Percentiles rank a stretch among this genome's conserved stretches.
phyloP scores from a whole-genome alignment of 495 filamentous ascomycete species.

The Eremomyces bilateralis region DNA sequence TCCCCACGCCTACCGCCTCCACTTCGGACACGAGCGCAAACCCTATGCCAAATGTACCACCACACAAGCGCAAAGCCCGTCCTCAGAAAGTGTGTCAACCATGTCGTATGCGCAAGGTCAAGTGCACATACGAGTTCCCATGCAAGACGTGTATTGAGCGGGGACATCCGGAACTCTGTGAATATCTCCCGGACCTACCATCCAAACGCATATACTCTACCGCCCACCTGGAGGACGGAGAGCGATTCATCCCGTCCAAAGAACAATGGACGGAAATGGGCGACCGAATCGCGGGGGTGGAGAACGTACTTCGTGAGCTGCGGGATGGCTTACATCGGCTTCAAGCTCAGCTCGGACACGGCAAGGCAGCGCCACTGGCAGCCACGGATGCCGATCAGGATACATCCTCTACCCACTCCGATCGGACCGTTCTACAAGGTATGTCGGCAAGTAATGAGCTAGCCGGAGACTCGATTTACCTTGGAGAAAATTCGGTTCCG shows the following conservation, averaged over 20 bases:
- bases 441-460: conserved; percentile 32
- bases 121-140: conserved; percentile 14
- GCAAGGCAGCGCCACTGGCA: conserved; percentile 4
- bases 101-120: conserved; percentile 21
- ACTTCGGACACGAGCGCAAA: too few relatives aligned
- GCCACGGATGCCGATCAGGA: not conserved
- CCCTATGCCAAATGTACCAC: too few relatives aligned
- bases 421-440: conserved; percentile 13
- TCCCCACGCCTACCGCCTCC: too few relatives aligned
- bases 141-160: conserved; percentile 16
- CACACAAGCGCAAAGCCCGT: conserved; percentile 20
- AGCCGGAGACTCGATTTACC: conserved; percentile 32
- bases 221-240: conserved; percentile 11
- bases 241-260: conserved; percentile 3
- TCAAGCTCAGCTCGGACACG: conserved; percentile 16
- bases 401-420: conserved; percentile 2
- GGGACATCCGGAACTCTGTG: conserved; percentile 22
- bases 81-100: conserved; percentile 24
- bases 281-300: conserved; percentile 7
- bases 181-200: too few relatives aligned
- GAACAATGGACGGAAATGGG: conserved; percentile 1
- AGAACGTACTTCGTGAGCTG: conserved; percentile 15
- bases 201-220: conserved; percentile 16
- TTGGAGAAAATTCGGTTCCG: conserved; percentile 36
- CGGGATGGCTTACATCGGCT: conserved; percentile 19